Evolutionary conservation across 2,329 filamentous ascomycete species (phyloP).

Genomic region (Coniosporium tulheliwenetii): DNA sequence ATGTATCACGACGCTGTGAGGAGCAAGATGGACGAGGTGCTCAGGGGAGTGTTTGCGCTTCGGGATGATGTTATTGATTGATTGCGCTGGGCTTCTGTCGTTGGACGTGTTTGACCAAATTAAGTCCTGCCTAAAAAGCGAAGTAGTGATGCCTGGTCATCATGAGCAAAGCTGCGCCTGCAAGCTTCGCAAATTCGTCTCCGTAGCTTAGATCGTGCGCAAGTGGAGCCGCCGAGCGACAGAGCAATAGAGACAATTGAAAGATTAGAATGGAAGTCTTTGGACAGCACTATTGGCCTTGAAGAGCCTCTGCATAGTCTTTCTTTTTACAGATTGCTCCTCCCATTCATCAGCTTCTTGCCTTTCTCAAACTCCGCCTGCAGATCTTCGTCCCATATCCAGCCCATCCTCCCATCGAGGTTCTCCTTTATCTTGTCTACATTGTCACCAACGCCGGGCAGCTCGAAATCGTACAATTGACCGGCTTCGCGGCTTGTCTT

Average conservation of each 20-base stretch:
- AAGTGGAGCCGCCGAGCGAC: too few species aligned
- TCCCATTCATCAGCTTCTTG: conserved; percentile 2
- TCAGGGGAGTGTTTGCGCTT: conserved; percentile 60
- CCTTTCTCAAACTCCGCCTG: conserved; percentile 14
- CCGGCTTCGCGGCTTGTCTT: conserved; percentile 22
- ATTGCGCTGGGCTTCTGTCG: not conserved
- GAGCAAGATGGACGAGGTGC: conserved; percentile 56
- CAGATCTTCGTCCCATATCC: conserved; percentile 26
- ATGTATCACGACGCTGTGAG: conserved; percentile 79
- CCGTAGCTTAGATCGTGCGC: too few species aligned
- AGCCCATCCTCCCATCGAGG: conserved; percentile 16
- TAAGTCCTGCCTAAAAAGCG: too few species aligned
- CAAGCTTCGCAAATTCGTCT: too few species aligned
- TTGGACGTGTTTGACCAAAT: too few species aligned
- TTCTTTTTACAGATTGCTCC: too few species aligned
- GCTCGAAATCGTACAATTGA: conserved; percentile 23
- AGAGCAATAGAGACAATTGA: too few species aligned
- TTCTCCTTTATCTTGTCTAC: conserved; percentile 15
- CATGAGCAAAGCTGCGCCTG: too few species aligned
- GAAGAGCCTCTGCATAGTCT: too few species aligned
- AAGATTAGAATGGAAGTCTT: too few species aligned
- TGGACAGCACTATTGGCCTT: too few species aligned
- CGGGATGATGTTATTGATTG: conserved; percentile 53
- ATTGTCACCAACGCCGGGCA: conserved; percentile 16
- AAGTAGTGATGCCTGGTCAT: too few species aligned